phyloP scores from a whole-genome alignment of 331 rosid genomes.

The Quercus phellos region DNA sequence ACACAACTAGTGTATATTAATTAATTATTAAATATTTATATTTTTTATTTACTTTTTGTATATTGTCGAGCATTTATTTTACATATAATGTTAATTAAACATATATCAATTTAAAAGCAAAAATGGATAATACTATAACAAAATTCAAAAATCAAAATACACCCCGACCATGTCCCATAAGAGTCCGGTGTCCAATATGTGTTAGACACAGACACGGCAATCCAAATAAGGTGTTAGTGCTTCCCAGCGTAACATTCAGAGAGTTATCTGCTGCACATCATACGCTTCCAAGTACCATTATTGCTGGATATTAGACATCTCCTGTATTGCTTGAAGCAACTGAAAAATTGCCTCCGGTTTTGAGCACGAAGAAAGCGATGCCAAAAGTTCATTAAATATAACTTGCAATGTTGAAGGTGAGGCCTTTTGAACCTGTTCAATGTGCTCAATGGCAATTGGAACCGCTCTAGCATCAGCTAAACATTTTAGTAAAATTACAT shows the following conservation, averaged over 20 bases:
- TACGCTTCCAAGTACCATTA: constrained; percentile 14
- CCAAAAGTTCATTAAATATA: constrained; percentile 48
- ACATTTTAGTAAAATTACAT: constrained; percentile 57
- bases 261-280: constrained; percentile 12
- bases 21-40: too few species aligned
- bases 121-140: too few species aligned
- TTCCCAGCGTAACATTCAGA: background rate
- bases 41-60: too few species aligned
- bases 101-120: too few species aligned
- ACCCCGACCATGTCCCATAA: too few species aligned
- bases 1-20: too few species aligned
- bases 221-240: too few species aligned
- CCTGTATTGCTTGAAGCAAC: constrained; percentile 48
- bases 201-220: too few species aligned
- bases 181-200: too few species aligned
- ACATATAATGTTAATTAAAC: too few species aligned
- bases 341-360: constrained; percentile 46
- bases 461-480: constrained; percentile 55
- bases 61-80: too few species aligned
- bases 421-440: constrained; percentile 47
- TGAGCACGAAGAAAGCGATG: constrained; percentile 55
- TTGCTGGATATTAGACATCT: constrained; percentile 26
- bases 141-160: too few species aligned
- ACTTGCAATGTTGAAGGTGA: constrained; percentile 47
- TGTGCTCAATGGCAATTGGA: constrained; percentile 51